A percentile compares a stretch with the other conserved stretches of the same genome.
Evolutionary conservation across 257 asterid species (phyloP).

Genomic region (Cynanchum wilfordii): DNA sequence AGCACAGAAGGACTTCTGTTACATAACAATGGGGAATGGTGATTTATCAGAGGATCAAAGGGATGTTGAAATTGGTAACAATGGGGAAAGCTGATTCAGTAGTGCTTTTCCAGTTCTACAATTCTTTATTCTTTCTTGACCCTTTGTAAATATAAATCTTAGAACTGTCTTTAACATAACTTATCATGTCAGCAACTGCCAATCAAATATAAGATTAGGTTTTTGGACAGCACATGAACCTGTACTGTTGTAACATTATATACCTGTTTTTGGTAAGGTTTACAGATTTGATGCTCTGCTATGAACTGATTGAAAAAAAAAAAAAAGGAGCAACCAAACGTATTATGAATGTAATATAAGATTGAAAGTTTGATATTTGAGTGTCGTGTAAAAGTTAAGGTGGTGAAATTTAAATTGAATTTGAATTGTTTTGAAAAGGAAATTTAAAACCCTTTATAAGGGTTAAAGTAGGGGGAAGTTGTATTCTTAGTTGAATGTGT

Average conservation of each 20-base stretch:
- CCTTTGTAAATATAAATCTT: neutral
- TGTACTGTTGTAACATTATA: neutral
- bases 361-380: too few species aligned
- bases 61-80: constrained; percentile 29
- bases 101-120: constrained; percentile 6
- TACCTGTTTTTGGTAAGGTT: neutral
- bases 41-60: constrained; percentile 23
- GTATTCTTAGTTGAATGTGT: too few species aligned
- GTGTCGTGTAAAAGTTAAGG: too few species aligned
- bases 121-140: constrained; percentile 1
- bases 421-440: too few species aligned
- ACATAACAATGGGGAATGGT: constrained; percentile 33
- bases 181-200: neutral
- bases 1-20: constrained; percentile 32
- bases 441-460: too few species aligned
- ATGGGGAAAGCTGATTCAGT: constrained; percentile 45
- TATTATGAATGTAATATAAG: too few species aligned
- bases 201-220: neutral
- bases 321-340: too few species aligned
- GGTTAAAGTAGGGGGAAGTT: too few species aligned
- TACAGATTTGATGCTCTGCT: neutral
- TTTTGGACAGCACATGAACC: neutral
- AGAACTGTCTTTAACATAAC: neutral
- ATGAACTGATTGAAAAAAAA: too few species aligned
- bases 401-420: too few species aligned